Evolutionary conservation across 352 stramenopile species (phyloP), one percentile per base, ranked within the genome.

Genomic region (Globisporangium canariense): DNA sequence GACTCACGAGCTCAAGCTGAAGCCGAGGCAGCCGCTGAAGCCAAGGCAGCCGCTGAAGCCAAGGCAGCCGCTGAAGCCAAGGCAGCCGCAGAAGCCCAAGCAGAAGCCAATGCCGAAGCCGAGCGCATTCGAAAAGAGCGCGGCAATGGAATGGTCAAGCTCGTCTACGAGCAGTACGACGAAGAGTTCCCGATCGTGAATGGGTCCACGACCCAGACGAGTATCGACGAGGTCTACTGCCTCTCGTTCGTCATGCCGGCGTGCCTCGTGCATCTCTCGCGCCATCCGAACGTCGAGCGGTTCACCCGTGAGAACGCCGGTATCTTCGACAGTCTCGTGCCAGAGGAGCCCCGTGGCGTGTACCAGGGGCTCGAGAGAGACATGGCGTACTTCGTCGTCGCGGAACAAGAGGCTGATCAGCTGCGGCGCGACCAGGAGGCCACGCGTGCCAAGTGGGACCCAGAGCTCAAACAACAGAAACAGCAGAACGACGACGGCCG

Each of bases 171-270:
- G 61, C 84, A 93, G 65, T 97, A 96, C 62, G 79, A 90, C 47
- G 88, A 97, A 60, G 63, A 88, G 4, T 97, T 96, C 57, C 67
- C 74, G 2, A 96, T 97, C 58, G 62, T 78, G 3, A 71, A 89
- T 60, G 88, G 89, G 2, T 89, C 76, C 11, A 93, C 87, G 10
- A 94, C 81, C n/a, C 78, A 89, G 43, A 69, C 76, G 2, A 74
- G 62, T 10, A 78, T 97, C 46, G 87, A 97, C 70, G 87, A 96
- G 9, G 77, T 89, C 7, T 97, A 96, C 62, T 95, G 83, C 56
- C 69, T 97, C 40, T 93, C 82, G 7, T 95, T 96, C 60, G 88
- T 96, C 22, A 96, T 97, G 88, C 88, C 86, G 34, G 88, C 90
- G 38, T 97, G 86, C 58, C 74, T 83, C 11, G 71, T 97, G 10